phyloP scores from a whole-genome alignment of 345 rosid genomes.

The Gossypioides kirkii region DNA sequence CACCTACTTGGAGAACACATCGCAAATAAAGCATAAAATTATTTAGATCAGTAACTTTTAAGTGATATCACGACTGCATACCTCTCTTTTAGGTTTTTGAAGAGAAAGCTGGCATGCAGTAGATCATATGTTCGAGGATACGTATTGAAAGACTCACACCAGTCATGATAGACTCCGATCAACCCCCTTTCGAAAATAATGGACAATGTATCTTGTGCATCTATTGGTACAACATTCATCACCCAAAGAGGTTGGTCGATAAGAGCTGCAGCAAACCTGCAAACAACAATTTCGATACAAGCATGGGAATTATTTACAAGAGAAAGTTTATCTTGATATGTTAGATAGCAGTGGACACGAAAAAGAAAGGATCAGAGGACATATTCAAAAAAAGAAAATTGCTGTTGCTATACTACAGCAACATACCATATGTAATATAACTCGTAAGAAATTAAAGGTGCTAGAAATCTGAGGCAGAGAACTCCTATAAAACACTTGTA shows the following conservation, averaged over 20 bases:
- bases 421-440: background rate
- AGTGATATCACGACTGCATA: constrained; percentile 8
- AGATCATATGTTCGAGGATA: constrained; percentile 88
- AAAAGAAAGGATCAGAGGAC: background rate
- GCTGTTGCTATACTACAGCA: background rate
- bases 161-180: constrained; percentile 82
- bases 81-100: constrained; percentile 52
- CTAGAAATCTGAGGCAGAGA: background rate
- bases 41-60: background rate
- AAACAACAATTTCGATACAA: background rate
- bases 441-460: background rate
- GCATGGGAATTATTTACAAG: background rate
- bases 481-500: background rate
- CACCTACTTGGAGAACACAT: background rate
- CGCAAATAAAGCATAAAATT: background rate
- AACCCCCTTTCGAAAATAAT: constrained; percentile 73
- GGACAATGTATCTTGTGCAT: constrained; percentile 57
- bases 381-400: background rate
- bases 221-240: constrained; percentile 75
- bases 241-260: constrained; percentile 71
- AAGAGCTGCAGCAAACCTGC: constrained; percentile 86
- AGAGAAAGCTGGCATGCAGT: constrained; percentile 67
- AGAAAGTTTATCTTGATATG: background rate
- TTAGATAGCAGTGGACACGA: background rate
- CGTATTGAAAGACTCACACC: constrained; percentile 86